Conservation (phyloP, 805 yeast species). For the Priceomyces fermenticarens region DNA sequence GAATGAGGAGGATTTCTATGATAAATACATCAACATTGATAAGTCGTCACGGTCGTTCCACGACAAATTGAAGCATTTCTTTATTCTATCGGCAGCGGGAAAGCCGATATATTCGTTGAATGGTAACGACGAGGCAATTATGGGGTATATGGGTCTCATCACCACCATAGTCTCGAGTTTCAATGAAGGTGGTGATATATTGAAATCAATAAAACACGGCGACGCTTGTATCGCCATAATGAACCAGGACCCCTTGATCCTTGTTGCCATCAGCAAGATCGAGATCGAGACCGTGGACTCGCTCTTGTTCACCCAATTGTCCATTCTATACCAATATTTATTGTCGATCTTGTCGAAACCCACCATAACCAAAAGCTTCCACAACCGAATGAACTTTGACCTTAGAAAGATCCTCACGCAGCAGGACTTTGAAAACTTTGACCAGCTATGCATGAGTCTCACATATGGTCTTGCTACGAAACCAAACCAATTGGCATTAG, state of each 20-base stretch:
- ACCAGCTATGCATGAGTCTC: conserved; percentile 46
- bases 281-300: conserved; percentile 48
- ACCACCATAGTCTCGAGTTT: conserved; percentile 77
- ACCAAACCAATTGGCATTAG: conserved; percentile 14
- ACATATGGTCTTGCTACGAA: conserved; percentile 28
- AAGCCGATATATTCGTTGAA: conserved; percentile 81
- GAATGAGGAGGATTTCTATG: conserved; percentile 9
- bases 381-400: conserved; percentile 75
- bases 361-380: conserved; percentile 65
- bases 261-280: conserved; percentile 64
- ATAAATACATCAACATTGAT: conserved; percentile 13
- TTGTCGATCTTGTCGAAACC: conserved; percentile 83
- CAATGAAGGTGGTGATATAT: conserved; percentile 40
- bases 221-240: conserved; percentile 54
- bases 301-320: conserved; percentile 53
- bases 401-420: conserved; percentile 70
- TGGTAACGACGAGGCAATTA: conserved; percentile 63
- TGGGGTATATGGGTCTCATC: conserved; percentile 74
- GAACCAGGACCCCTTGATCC: conserved; percentile 64
- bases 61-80: conserved; percentile 60
- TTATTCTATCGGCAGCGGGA: conserved; percentile 79
- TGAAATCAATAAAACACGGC: conserved; percentile 53
- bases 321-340: conserved; percentile 69
- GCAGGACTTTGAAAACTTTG: conserved; percentile 70
- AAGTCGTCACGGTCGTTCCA: conserved; percentile 19